Percentiles rank a stretch among this genome's conserved stretches.
These are phyloP conservation scores for Lactifluus rugatus DNA, from an alignment of 768 basidiomycete genomes.

Conservation along the genomic window DNA sequence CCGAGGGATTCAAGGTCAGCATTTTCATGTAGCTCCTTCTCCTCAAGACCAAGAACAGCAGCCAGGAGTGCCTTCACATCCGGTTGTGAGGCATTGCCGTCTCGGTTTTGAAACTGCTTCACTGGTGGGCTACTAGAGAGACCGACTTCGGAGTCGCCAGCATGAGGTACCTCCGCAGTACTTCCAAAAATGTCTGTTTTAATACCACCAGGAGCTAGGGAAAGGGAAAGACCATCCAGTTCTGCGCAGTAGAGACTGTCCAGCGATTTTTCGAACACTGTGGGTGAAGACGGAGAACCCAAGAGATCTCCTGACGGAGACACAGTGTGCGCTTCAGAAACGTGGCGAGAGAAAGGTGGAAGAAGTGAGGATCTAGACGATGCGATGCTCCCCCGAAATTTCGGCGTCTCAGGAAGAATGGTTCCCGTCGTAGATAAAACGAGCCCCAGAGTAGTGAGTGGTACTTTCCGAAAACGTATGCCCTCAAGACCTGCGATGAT, in stretches of 20 bases:
- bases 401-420: background rate
- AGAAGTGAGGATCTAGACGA: background rate
- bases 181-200: background rate
- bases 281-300: background rate
- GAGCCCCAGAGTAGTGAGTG: slow-evolving; percentile 42
- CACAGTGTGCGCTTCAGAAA: background rate
- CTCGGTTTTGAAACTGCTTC: slow-evolving; percentile 5
- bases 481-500: slow-evolving; percentile 50
- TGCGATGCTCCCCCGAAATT: background rate
- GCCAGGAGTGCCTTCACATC: slow-evolving; percentile 35
- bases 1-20: slow-evolving; percentile 42
- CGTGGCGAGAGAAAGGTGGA: background rate
- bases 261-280: background rate
- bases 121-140: background rate
- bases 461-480: slow-evolving; percentile 50
- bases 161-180: background rate
- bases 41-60: slow-evolving; percentile 32
- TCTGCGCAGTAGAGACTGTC: background rate
- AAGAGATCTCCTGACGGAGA: background rate
- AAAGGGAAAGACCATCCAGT: background rate
- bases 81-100: slow-evolving; percentile 2
- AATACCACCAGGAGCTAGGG: background rate
- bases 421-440: slow-evolving; percentile 26
- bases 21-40: slow-evolving; percentile 34
- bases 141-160: background rate